Conservation (phyloP, 345 rosid species). For the Gossypium rotundifolium region DNA sequence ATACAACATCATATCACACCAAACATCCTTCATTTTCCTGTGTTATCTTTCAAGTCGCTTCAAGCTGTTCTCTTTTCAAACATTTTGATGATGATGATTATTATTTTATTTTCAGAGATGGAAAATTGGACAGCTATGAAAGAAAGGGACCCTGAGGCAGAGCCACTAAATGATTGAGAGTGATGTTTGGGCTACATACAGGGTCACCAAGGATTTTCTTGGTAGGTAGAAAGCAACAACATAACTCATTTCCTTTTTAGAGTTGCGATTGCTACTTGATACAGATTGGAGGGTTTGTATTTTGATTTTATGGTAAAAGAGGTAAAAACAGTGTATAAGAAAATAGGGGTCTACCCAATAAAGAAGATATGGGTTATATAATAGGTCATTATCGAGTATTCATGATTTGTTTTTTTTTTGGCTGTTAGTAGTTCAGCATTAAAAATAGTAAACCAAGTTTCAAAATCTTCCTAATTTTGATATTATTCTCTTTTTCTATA, state of each 20-base stretch:
- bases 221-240: conserved; percentile 12
- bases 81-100: neutral
- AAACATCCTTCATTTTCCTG: neutral
- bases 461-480: neutral
- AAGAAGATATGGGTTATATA: too few relatives aligned
- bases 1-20: neutral
- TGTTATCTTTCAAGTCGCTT: neutral
- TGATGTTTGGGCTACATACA: neutral
- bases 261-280: conserved; percentile 1
- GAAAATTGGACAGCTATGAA: conserved; percentile 47
- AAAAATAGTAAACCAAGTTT: neutral
- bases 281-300: neutral
- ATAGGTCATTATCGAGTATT: neutral
- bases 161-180: conserved; percentile 70
- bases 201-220: neutral
- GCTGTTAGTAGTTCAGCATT: neutral
- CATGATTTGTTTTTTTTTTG: neutral
- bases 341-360: too few relatives aligned
- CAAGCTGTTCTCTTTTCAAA: neutral
- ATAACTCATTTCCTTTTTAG: conserved; percentile 9
- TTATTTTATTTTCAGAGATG: conserved; percentile 37
- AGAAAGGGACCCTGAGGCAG: conserved; percentile 64
- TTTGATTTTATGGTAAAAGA: conserved; percentile 8
- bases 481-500: neutral
- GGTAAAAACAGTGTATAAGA: neutral